These are phyloP conservation scores for Raffaelea albimanens DNA, from an alignment of 2,329 filamentous ascomycete species.

Conservation along the genomic window DNA sequence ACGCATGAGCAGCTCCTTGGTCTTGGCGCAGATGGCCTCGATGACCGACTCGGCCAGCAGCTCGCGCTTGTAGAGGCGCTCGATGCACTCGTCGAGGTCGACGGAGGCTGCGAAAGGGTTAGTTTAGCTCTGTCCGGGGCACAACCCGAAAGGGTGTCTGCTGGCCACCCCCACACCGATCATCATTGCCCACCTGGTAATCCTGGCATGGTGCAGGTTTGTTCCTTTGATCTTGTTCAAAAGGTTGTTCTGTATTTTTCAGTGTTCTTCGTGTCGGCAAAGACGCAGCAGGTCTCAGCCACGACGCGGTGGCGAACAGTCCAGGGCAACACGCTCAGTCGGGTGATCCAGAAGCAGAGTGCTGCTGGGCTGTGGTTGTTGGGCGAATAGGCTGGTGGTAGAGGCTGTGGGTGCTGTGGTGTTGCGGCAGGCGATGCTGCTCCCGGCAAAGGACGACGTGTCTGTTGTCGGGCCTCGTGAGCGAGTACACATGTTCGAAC, in stretches of 20 bases:
- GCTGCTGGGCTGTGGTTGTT: not conserved
- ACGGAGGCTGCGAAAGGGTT: conserved; percentile 60
- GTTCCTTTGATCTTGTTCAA: too few species aligned
- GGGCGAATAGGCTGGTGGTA: too few species aligned
- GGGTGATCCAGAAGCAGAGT: not conserved
- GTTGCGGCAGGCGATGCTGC: conserved; percentile 6
- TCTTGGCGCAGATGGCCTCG: conserved; percentile 98
- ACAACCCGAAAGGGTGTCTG: not conserved
- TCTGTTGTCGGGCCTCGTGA: conserved; percentile 16
- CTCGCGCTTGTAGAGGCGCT: conserved; percentile 92
- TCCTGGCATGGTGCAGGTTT: conserved; percentile 20
- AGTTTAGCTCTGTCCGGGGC: not conserved
- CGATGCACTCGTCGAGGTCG: conserved; percentile 97
- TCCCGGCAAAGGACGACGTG: conserved; percentile 18
- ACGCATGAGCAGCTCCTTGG: conserved; percentile 97
- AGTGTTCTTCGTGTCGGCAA: too few species aligned
- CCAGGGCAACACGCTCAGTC: too few species aligned
- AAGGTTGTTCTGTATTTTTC: too few species aligned
- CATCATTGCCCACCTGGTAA: conserved; percentile 20
- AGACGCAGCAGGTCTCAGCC: too few species aligned
- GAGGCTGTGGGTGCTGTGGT: conserved; percentile 2
- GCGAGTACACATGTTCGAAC: conserved; percentile 19
- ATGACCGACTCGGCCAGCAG: conserved; percentile 92
- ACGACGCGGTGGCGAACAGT: too few species aligned
- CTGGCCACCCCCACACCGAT: too few species aligned